Percentiles rank a stretch among this genome's conserved stretches.
Evolutionary conservation across 2,329 filamentous ascomycete genomes (phyloP).

Genomic region (Teratosphaeria destructans): DNA sequence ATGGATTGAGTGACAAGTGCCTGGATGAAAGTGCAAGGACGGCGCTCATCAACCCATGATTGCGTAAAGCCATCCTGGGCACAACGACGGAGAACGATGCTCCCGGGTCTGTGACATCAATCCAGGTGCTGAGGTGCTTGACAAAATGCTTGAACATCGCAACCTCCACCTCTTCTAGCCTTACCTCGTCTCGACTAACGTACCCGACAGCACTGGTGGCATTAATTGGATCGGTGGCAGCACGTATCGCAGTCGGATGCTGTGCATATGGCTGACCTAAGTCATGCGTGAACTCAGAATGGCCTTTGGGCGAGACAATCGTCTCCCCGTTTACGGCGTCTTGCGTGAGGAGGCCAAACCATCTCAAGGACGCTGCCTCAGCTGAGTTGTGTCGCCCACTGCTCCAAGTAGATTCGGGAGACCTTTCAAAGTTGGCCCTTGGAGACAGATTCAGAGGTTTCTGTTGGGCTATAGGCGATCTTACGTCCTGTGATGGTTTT

Average conservation of each 20-base stretch:
- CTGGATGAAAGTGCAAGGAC: conserved; percentile 44
- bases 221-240: conserved; percentile 10
- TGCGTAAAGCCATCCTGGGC: conserved; percentile 34
- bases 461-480: background rate
- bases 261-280: background rate
- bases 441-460: background rate
- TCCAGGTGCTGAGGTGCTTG: conserved; percentile 22
- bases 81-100: conserved; percentile 26
- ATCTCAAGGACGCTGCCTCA: conserved; percentile 32
- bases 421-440: conserved; percentile 1
- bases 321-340: conserved; percentile 12
- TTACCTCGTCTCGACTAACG: conserved; percentile 2
- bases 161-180: conserved; percentile 24
- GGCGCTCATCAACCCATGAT: conserved; percentile 46
- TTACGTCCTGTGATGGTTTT: background rate
- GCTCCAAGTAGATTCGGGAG: conserved; percentile 9
- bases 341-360: conserved; percentile 35
- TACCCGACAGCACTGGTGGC: conserved; percentile 15
- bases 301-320: background rate
- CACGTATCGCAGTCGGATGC: background rate
- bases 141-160: conserved; percentile 28
- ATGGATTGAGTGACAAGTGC: conserved; percentile 33
- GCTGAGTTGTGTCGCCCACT: conserved; percentile 28
- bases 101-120: conserved; percentile 33
- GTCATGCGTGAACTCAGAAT: background rate